Conservation (phyloP, 768 basidiomycete genomes). For the Kwoniella bestiolae region DNA sequence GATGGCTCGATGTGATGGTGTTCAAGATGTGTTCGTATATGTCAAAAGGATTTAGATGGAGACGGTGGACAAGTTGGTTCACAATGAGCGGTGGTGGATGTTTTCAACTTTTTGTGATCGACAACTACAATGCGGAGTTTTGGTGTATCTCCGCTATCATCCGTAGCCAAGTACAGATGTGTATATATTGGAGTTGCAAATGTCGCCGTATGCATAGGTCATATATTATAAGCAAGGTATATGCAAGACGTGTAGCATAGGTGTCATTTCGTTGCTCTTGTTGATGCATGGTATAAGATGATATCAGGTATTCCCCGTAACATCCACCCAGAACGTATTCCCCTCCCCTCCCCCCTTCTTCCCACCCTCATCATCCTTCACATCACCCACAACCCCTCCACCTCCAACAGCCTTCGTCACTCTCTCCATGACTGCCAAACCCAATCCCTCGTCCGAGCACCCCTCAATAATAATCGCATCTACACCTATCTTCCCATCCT, state of each 20-base stretch:
- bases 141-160: background rate
- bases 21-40: too few relatives aligned
- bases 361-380: constrained; percentile 23
- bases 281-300: background rate
- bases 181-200: too few relatives aligned
- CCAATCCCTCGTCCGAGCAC: constrained; percentile 76
- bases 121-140: background rate
- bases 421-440: constrained; percentile 93
- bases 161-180: too few relatives aligned
- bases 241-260: background rate
- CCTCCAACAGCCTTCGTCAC: constrained; percentile 85
- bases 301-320: constrained; percentile 6
- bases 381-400: constrained; percentile 39
- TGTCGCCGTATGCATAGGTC: background rate
- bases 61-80: background rate
- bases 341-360: constrained; percentile 12
- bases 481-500: constrained; percentile 61
- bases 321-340: constrained; percentile 50
- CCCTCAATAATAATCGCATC: constrained; percentile 85
- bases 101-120: constrained; percentile 16
- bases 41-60: background rate
- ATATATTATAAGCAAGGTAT: background rate
- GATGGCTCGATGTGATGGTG: too few relatives aligned
- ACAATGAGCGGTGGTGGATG: background rate
- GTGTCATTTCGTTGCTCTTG: too few relatives aligned